Conservation (phyloP, 768 basidiomycete species). For the Cystofilobasidium macerans region DNA sequence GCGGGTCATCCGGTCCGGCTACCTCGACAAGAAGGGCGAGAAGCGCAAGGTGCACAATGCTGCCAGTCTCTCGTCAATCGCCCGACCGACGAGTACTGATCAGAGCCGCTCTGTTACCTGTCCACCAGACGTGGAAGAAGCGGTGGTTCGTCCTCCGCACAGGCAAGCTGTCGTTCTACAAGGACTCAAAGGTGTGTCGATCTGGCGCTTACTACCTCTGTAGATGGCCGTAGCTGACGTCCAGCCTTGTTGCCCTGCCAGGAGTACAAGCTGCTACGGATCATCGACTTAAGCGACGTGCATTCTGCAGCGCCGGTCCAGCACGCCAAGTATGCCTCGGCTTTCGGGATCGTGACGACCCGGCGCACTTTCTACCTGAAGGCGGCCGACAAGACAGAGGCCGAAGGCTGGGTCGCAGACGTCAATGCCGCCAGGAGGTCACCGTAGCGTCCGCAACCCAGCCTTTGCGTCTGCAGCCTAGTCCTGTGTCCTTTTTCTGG, state of each 20-base stretch:
- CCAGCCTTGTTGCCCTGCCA: constrained; percentile 24
- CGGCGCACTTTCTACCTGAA: constrained; percentile 83
- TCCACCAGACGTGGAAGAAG: constrained; percentile 88
- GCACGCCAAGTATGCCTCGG: constrained; percentile 77
- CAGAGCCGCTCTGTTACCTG: constrained; percentile 7
- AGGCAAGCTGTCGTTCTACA: constrained; percentile 91
- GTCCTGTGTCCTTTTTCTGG: too few relatives aligned
- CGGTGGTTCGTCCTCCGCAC: constrained; percentile 94
- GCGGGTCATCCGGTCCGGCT: constrained; percentile 72
- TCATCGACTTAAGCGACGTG: constrained; percentile 75
- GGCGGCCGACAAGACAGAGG: constrained; percentile 59
- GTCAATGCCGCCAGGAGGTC: constrained; percentile 62
- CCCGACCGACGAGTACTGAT: background rate
- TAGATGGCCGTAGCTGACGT: background rate
- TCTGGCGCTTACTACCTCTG: background rate
- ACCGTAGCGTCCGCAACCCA: too few relatives aligned
- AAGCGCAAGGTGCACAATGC: constrained; percentile 87
- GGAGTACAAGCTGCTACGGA: constrained; percentile 81
- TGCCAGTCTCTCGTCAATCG: constrained; percentile 30
- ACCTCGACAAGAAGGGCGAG: constrained; percentile 96
- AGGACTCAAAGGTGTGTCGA: constrained; percentile 55
- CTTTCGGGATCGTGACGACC: constrained; percentile 84
- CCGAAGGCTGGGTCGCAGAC: constrained; percentile 68
- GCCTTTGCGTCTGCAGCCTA: too few relatives aligned
- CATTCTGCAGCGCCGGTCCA: constrained; percentile 79